Evolutionary conservation across 225 moss, liverwort and hornwort genomes (phyloP), one percentile per base, ranked within the genome.

Genomic region (Bryoerythrophyllum caledonicum): DNA sequence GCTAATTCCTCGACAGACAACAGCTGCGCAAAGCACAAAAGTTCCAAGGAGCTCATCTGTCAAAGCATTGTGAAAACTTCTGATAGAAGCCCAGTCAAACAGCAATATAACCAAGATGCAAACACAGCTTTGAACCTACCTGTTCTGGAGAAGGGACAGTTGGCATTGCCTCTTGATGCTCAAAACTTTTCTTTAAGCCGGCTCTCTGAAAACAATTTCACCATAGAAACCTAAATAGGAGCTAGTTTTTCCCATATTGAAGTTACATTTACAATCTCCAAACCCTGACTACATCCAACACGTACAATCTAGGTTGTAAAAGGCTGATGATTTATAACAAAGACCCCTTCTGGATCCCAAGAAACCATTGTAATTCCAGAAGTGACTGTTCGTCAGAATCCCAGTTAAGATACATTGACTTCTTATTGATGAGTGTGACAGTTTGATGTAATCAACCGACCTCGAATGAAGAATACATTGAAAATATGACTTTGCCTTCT

Each of bases 151-250:
- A 41, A 49, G 83, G 79, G 48, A 75, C 79, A 66, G 41, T 76
- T 72, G 83, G 83, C 79, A 83, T 83, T 54, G 67, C 40, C n/a
- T 76, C 66, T 65, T 83, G 83, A 67, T 83, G 76, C 68, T 79
- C 76, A 73, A 72, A 44, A n/a, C 67, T 68, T 40, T 76, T 74
- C 74, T 64, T 23, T 38, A 54, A 20, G 48, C 21, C 76, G 54
- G 65, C 41, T 64, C 79, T 83, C 83, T 83, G 79, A 46, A 52
- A 35, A 74, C 44, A 66, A 56, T 60, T 61, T 23, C 21, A 63
- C 49, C 49, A 49, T 10, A 62, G 16, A n/a, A 49, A 40, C 10
- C 53, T 64, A 24, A 74, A 38, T 17, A 62, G 32, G 34, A 62
- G 48, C 14, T 73, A 43, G 27, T 8, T 46, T 41, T 60, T 21